Evolutionary conservation across 163 green algal genomes (phyloP).

Genomic region (Chlamydomonas reinhardtii): DNA sequence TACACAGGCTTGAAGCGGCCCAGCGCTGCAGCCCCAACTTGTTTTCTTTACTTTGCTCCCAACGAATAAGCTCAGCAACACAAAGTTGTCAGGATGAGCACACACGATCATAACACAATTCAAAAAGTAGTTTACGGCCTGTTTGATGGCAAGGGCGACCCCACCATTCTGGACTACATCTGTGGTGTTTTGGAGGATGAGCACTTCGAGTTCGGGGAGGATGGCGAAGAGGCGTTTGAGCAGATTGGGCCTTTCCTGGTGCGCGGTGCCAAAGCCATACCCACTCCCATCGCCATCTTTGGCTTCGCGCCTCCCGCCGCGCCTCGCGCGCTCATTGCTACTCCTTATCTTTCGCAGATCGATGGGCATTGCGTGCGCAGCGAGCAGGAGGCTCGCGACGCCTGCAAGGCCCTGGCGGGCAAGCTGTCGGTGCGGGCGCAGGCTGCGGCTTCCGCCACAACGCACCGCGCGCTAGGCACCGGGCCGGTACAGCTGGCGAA

Average conservation of each 20-base stretch:
- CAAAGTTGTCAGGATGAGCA: not conserved
- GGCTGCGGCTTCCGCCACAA: not conserved
- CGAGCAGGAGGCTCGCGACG: constrained; percentile 67
- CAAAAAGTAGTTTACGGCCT: constrained; percentile 48
- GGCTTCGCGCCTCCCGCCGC: not conserved
- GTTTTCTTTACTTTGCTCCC: no score
- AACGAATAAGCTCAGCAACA: no score
- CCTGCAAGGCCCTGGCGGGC: constrained; percentile 76
- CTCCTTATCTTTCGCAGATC: constrained; percentile 61
- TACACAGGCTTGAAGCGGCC: no score
- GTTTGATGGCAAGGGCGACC: constrained; percentile 66
- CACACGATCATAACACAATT: constrained; percentile 13
- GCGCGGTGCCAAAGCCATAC: no score
- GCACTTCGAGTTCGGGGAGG: constrained; percentile 81
- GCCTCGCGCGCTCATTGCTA: not conserved
- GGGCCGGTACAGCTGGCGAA: constrained; percentile 77
- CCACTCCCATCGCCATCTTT: not conserved
- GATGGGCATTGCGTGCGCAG: constrained; percentile 69
- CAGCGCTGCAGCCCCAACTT: no score
- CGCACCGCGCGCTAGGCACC: constrained; percentile 58
- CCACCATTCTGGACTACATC: constrained; percentile 81
- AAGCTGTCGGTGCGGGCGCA: constrained; percentile 52
- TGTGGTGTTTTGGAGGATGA: constrained; percentile 78
- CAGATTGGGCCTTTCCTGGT: constrained; percentile 79
- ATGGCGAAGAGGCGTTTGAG: constrained; percentile 74